Evolutionary conservation across 352 stramenopile genomes (phyloP).

Genomic region (Pythium dissotocum): DNA sequence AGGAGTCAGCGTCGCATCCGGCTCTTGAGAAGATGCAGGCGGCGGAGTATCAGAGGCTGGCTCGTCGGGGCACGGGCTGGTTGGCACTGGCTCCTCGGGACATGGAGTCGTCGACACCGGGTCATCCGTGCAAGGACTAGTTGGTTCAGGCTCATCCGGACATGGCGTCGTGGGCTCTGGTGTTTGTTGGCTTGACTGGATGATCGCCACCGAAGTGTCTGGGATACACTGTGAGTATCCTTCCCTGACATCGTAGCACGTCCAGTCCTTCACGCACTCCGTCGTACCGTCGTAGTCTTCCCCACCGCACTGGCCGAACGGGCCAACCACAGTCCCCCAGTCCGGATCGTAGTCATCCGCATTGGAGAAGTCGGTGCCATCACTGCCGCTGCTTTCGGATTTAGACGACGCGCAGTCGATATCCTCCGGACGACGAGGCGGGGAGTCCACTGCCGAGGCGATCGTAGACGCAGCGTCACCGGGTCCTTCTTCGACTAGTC

Average conservation of each 20-base stretch:
- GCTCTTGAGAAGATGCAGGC: not conserved
- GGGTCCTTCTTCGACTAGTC: not conserved
- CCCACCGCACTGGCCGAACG: conserved; percentile 2
- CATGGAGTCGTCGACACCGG: not conserved
- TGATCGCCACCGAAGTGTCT: not conserved
- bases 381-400: not conserved
- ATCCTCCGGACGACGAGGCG: not conserved
- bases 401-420: not conserved
- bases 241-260: not conserved
- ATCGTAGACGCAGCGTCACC: not conserved
- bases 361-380: not conserved
- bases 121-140: not conserved
- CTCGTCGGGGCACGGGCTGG: not conserved
- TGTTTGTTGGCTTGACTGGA: not conserved
- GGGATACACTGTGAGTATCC: conserved; percentile 5
- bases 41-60: not conserved
- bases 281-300: not conserved
- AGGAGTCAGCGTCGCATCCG: not conserved
- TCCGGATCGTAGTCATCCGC: not conserved
- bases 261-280: conserved; percentile 2
- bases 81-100: not conserved
- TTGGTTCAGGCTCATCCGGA: not conserved
- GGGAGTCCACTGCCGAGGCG: not conserved
- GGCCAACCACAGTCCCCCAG: not conserved
- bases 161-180: not conserved